A percentile compares a stretch with the other conserved stretches of the same genome.
These are phyloP conservation scores for Nothomitra cinnamomea DNA, from an alignment of 2,329 filamentous ascomycete genomes.

Conservation along the genomic window DNA sequence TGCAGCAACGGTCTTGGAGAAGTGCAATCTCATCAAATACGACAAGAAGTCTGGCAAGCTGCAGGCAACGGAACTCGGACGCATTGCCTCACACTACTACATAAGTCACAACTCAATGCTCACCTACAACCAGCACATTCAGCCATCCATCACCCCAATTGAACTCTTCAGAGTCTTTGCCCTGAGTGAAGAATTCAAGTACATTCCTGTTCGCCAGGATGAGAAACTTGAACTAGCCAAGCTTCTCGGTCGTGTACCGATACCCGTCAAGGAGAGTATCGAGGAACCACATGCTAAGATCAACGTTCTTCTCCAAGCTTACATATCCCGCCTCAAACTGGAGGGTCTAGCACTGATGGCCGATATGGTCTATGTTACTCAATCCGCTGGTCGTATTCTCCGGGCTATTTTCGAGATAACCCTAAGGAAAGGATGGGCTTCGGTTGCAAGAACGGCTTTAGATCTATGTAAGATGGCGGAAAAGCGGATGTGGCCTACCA, in stretches of 20 bases:
- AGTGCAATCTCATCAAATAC: constrained; percentile 80
- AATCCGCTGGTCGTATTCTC: constrained; percentile 90
- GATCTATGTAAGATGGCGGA: constrained; percentile 98
- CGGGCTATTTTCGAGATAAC: constrained; percentile 93
- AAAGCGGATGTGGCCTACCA: constrained; percentile 98
- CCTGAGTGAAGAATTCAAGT: constrained; percentile 95
- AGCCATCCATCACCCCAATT: constrained; percentile 81
- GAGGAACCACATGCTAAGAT: constrained; percentile 97
- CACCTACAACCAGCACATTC: constrained; percentile 89
- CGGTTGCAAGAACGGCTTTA: constrained; percentile 78
- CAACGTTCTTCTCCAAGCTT: constrained; percentile 91
- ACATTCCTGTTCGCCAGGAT: constrained; percentile 92
- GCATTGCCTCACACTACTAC: constrained; percentile 96
- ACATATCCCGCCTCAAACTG: constrained; percentile 84
- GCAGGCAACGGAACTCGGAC: constrained; percentile 82
- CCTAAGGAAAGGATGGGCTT: constrained; percentile 92
- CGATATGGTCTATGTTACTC: constrained; percentile 95
- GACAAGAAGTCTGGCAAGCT: constrained; percentile 83
- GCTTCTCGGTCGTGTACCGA: constrained; percentile 72
- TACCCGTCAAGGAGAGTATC: constrained; percentile 93
- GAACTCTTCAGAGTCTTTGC: constrained; percentile 95
- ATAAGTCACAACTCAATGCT: constrained; percentile 94
- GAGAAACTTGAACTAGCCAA: constrained; percentile 95
- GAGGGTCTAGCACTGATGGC: constrained; percentile 94
- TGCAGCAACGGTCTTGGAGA: constrained; percentile 72